Conservation (phyloP, 1,139 yeast genomes). For the Meyerozyma carpophila region DNA sequence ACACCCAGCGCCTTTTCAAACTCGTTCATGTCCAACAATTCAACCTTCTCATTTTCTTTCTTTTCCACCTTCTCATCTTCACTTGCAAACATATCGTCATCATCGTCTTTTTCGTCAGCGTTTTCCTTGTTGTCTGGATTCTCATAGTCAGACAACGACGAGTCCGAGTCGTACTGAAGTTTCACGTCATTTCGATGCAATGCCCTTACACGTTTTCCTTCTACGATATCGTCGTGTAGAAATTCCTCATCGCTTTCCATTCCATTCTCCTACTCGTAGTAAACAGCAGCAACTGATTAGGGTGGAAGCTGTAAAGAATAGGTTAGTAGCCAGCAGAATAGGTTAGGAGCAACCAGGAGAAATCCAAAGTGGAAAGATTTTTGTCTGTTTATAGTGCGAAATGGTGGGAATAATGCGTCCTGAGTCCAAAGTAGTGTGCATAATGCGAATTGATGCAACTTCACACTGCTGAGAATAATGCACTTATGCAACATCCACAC, state of each 20-base stretch:
- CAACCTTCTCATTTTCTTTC: slow-evolving; percentile 21
- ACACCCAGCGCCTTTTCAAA: slow-evolving; percentile 17
- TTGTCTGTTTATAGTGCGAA: too few relatives aligned
- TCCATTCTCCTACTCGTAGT: neutral
- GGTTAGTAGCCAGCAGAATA: too few relatives aligned
- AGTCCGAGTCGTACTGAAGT: slow-evolving; percentile 31
- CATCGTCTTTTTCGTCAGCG: slow-evolving; percentile 10
- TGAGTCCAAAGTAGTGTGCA: too few relatives aligned
- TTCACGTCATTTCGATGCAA: slow-evolving; percentile 16
- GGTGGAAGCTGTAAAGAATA: neutral
- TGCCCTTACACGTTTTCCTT: slow-evolving; percentile 19
- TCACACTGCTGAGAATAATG: too few relatives aligned
- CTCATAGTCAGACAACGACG: slow-evolving; percentile 14
- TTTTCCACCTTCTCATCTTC: slow-evolving; percentile 6
- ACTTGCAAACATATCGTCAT: slow-evolving; percentile 11
- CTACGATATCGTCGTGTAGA: slow-evolving; percentile 19
- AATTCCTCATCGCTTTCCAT: slow-evolving; percentile 9
- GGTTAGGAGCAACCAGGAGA: too few relatives aligned
- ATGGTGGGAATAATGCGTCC: too few relatives aligned
- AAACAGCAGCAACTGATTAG: neutral
- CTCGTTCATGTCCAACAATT: slow-evolving; percentile 14
- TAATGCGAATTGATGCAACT: too few relatives aligned
- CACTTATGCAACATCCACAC: too few relatives aligned
- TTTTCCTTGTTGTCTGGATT: slow-evolving; percentile 6
- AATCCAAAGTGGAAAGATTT: too few relatives aligned